These are phyloP conservation scores for Esteya vermicola DNA, from an alignment of 2,329 filamentous ascomycete species.

Conservation along the genomic window DNA sequence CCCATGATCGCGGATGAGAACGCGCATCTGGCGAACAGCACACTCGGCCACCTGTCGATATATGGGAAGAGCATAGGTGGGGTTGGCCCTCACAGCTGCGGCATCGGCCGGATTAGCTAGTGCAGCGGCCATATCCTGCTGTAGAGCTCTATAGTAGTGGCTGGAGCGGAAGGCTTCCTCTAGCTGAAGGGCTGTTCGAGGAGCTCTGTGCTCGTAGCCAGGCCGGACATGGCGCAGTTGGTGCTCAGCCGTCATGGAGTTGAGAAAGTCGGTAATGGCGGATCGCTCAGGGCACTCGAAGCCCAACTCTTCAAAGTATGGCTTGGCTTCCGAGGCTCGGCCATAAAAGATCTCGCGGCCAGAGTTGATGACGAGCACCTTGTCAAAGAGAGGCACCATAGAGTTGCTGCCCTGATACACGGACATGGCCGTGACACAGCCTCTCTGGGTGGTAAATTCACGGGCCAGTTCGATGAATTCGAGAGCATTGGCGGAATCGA, in stretches of 20 bases:
- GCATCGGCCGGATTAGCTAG: no score
- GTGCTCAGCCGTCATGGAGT: slow-evolving; percentile 54
- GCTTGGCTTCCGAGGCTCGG: slow-evolving; percentile 40
- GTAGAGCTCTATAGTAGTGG: background rate
- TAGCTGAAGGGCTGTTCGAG: slow-evolving; percentile 49
- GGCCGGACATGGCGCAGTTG: slow-evolving; percentile 54
- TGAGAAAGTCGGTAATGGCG: slow-evolving; percentile 67
- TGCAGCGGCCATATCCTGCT: no score
- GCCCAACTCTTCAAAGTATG: slow-evolving; percentile 53
- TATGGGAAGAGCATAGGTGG: background rate
- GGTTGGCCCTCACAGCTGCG: background rate
- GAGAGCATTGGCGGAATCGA: slow-evolving; percentile 51
- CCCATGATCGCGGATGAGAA: background rate
- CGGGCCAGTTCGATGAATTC: slow-evolving; percentile 51
- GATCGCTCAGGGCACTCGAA: slow-evolving; percentile 43
- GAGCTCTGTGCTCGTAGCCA: slow-evolving; percentile 48
- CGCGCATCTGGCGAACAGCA: background rate
- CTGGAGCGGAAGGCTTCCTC: slow-evolving; percentile 24
- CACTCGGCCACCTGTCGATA: background rate
- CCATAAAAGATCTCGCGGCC: slow-evolving; percentile 54
- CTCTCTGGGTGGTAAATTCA: slow-evolving; percentile 50
- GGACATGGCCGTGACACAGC: slow-evolving; percentile 44
- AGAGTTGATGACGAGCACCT: slow-evolving; percentile 56
- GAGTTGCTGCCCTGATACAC: slow-evolving; percentile 54
- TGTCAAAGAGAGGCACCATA: slow-evolving; percentile 55